phyloP scores from a whole-genome alignment of 2,329 filamentous ascomycete genomes.

The Magnaporthiopsis poae region DNA sequence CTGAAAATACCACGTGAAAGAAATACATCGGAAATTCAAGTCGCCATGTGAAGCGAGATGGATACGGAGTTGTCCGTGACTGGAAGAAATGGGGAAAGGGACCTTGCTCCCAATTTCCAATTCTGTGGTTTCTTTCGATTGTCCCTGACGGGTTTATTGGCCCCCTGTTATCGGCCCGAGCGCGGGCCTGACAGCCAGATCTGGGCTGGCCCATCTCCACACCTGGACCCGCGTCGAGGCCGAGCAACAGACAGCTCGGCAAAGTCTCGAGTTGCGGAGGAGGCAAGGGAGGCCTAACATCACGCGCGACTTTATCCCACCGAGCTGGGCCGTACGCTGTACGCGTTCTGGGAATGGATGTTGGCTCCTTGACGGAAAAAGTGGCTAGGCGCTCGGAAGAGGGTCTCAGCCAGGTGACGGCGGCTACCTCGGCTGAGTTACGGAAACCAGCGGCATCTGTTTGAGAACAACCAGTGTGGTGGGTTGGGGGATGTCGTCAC shows the following conservation, averaged over 20 bases:
- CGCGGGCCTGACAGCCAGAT: constrained; percentile 3
- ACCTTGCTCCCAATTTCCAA: neutral
- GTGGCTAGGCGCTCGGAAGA: too few relatives aligned
- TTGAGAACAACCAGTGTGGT: too few relatives aligned
- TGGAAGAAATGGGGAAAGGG: neutral
- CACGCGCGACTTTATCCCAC: neutral
- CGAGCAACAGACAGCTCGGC: neutral
- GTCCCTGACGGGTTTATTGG: neutral
- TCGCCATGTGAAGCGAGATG: constrained; percentile 49
- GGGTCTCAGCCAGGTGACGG: too few relatives aligned
- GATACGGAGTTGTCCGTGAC: constrained; percentile 40
- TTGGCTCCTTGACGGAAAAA: too few relatives aligned
- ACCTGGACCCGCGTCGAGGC: neutral
- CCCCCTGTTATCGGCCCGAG: constrained; percentile 3
- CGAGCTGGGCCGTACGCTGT: neutral
- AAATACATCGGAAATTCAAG: constrained; percentile 42
- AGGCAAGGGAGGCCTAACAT: neutral
- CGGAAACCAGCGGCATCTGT: neutral
- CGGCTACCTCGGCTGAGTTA: neutral
- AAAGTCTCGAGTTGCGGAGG: neutral
- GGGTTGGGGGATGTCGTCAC: neutral
- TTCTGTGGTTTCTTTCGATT: neutral
- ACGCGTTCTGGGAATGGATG: neutral
- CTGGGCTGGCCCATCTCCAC: neutral
- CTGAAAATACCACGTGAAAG: constrained; percentile 29